Percentiles rank a stretch among this genome's conserved stretches.
Evolutionary conservation across 2,329 filamentous ascomycete genomes (phyloP).

Genomic region (Endothia cerciana): DNA sequence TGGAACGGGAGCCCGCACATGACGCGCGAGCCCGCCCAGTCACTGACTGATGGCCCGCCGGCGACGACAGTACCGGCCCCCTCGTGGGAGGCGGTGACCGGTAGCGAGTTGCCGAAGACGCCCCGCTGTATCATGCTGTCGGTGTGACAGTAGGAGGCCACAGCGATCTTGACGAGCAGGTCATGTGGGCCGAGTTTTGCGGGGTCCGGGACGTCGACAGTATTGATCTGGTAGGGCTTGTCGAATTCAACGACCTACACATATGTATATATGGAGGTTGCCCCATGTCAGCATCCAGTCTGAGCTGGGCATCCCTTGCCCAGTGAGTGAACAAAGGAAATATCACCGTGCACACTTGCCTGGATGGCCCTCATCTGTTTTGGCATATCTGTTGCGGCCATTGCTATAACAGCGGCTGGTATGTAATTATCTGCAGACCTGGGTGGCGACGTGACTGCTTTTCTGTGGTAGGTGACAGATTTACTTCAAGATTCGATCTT

Average conservation of each 20-base stretch:
- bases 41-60: constrained; percentile 47
- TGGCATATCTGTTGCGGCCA: constrained; percentile 5
- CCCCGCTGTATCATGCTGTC: constrained; percentile 60
- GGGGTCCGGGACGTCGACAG: constrained; percentile 55
- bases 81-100: constrained; percentile 60
- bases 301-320: not conserved
- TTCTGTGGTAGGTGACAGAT: too few relatives aligned
- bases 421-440: not conserved
- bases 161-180: constrained; percentile 63
- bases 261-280: not conserved
- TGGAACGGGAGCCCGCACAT: constrained; percentile 59
- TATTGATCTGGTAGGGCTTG: constrained; percentile 57
- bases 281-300: not conserved
- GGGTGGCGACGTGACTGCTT: too few relatives aligned
- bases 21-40: constrained; percentile 56
- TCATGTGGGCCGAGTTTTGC: constrained; percentile 51
- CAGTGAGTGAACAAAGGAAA: not conserved
- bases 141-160: constrained; percentile 66
- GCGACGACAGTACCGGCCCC: constrained; percentile 58
- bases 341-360: not conserved
- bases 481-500: too few relatives aligned
- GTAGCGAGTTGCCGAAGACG: constrained; percentile 51
- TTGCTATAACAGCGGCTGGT: constrained; percentile 2
- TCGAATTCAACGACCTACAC: constrained; percentile 48
- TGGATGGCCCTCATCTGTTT: constrained; percentile 27